Percentiles rank a stretch among this genome's conserved stretches.
Conservation (phyloP, 2,329 filamentous ascomycete species). For the Colletotrichum falcatum region DNA sequence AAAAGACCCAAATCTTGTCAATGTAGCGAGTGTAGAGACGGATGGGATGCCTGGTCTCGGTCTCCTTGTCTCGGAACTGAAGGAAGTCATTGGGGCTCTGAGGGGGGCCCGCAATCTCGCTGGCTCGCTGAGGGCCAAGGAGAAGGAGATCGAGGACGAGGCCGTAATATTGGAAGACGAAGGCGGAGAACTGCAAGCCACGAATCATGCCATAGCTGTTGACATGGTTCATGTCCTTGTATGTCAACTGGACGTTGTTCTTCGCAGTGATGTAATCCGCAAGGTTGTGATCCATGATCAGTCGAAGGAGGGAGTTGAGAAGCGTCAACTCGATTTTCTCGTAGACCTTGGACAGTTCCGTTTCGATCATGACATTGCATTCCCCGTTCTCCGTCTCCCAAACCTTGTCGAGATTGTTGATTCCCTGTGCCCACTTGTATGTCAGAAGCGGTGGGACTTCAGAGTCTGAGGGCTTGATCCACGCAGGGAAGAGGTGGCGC, state of each 20-base stretch:
- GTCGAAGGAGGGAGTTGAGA: slow-evolving; percentile 88
- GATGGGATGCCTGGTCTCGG: slow-evolving; percentile 93
- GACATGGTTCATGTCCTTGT: slow-evolving; percentile 99
- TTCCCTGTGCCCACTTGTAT: slow-evolving; percentile 99
- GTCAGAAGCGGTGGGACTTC: slow-evolving; percentile 94
- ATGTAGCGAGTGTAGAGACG: slow-evolving; percentile 98
- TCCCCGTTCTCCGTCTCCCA: slow-evolving; percentile 96
- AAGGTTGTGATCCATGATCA: slow-evolving; percentile 99
- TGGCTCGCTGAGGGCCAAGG: slow-evolving; percentile 94
- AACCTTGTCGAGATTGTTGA: slow-evolving; percentile 96
- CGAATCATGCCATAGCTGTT: slow-evolving; percentile 99
- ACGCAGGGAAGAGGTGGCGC: slow-evolving; percentile 94
- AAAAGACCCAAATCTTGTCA: slow-evolving; percentile 98
- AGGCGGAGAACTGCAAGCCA: slow-evolving; percentile 96
- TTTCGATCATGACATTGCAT: slow-evolving; percentile 99
- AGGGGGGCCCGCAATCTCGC: slow-evolving; percentile 94
- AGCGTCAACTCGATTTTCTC: slow-evolving; percentile 99
- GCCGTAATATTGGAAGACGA: slow-evolving; percentile 99
- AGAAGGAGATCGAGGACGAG: slow-evolving; percentile 93
- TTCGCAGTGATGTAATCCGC: slow-evolving; percentile 99
- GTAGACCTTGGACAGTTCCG: slow-evolving; percentile 98
- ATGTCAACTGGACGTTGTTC: slow-evolving; percentile 98
- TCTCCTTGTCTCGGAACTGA: slow-evolving; percentile 93
- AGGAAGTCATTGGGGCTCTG: slow-evolving; percentile 97
- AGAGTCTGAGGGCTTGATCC: slow-evolving; percentile 99